A percentile compares a stretch with the other conserved stretches of the same genome.
phyloP scores from a whole-genome alignment of 1,284 basidiomycete genomes.

The Phellopilus nigrolimitatus region DNA sequence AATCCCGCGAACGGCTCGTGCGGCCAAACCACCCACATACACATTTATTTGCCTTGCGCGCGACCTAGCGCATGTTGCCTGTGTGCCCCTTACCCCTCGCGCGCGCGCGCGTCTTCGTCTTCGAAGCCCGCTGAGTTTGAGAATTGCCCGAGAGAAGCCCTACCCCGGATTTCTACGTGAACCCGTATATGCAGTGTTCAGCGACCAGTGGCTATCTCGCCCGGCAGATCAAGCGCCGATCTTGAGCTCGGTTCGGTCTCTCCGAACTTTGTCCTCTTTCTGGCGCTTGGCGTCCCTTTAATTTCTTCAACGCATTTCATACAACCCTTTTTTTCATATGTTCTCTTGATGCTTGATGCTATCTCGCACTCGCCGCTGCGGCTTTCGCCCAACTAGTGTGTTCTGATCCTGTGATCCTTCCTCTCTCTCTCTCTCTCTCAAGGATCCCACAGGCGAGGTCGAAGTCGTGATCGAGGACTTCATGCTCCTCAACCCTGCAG shows the following conservation, averaged over 20 bases:
- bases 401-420: background rate
- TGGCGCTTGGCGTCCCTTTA: too few relatives aligned
- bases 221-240: slow-evolving; percentile 14
- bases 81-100: too few relatives aligned
- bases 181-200: too few relatives aligned
- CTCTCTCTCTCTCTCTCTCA: slow-evolving; percentile 18
- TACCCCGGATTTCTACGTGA: slow-evolving; percentile 2
- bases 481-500: slow-evolving; percentile 76
- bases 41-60: too few relatives aligned
- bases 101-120: too few relatives aligned
- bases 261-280: slow-evolving; percentile 7
- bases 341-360: too few relatives aligned
- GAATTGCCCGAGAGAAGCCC: slow-evolving; percentile 18
- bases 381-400: too few relatives aligned
- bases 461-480: slow-evolving; percentile 75
- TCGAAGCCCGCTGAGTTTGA: slow-evolving; percentile 1
- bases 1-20: slow-evolving; percentile 1
- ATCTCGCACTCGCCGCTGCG: too few relatives aligned
- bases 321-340: too few relatives aligned
- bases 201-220: slow-evolving; percentile 1
- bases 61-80: too few relatives aligned
- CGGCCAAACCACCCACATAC: too few relatives aligned
- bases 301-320: too few relatives aligned
- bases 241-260: slow-evolving; percentile 10
- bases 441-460: slow-evolving; percentile 67